Conservation (phyloP, 2,329 filamentous ascomycete genomes). For the Colletotrichum caudatum region DNA sequence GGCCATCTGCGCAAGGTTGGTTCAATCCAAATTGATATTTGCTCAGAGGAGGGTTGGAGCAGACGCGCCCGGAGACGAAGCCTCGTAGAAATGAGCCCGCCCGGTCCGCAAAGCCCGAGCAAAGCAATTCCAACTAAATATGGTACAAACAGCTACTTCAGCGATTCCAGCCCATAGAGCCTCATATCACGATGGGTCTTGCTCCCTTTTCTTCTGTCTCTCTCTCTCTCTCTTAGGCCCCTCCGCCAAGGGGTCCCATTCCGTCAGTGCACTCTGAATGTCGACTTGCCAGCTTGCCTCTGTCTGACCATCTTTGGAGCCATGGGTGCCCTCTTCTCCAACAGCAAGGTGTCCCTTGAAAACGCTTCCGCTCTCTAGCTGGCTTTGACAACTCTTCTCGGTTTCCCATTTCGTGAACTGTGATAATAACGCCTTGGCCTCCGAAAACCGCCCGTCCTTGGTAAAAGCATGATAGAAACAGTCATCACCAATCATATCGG, state of each 20-base stretch:
- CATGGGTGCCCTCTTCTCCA: constrained; percentile 1
- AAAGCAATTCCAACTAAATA: constrained; percentile 36
- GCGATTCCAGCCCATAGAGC: constrained; percentile 24
- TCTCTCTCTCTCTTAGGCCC: background rate
- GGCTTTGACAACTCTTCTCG: constrained; percentile 32
- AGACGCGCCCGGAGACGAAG: constrained; percentile 25
- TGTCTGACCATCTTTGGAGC: constrained; percentile 1
- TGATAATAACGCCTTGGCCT: constrained; percentile 35
- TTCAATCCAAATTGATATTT: constrained; percentile 40
- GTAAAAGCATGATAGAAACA: constrained; percentile 36
- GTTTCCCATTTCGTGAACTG: constrained; percentile 38
- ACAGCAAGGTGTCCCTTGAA: constrained; percentile 3
- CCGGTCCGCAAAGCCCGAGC: background rate
- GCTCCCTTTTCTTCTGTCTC: constrained; percentile 17
- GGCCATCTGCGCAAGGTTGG: constrained; percentile 3
- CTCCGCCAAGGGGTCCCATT: background rate
- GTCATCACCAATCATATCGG: constrained; percentile 33
- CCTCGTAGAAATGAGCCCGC: constrained; percentile 22
- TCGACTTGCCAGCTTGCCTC: constrained; percentile 31
- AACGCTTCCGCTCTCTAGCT: constrained; percentile 20
- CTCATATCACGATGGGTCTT: constrained; percentile 20
- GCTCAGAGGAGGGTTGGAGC: constrained; percentile 24
- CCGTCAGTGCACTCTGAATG: constrained; percentile 3
- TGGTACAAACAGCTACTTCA: constrained; percentile 33
- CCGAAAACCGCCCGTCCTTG: constrained; percentile 32